Percentiles rank a stretch among this genome's conserved stretches.
phyloP scores from a whole-genome alignment of 2,329 filamentous ascomycete species.

The Penicillium hordei region DNA sequence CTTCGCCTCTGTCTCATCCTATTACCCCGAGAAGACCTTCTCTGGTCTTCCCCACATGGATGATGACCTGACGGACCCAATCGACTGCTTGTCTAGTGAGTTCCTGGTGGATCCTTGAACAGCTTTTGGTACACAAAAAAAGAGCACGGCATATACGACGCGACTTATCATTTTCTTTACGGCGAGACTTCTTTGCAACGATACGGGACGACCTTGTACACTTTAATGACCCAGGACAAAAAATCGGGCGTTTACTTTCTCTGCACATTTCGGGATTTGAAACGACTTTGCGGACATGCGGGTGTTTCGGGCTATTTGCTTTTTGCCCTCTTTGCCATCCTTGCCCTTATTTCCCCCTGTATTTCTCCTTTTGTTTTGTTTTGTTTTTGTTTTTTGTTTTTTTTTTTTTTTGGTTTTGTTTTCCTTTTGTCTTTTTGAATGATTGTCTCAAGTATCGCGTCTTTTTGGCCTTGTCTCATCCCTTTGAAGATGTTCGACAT shows the following conservation, averaged over 20 bases:
- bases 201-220: constrained; percentile 25
- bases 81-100: constrained; percentile 41
- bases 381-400: constrained; percentile 17
- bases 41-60: constrained; percentile 26
- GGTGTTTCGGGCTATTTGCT: constrained; percentile 5
- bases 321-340: constrained; percentile 1
- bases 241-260: constrained; percentile 14
- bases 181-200: constrained; percentile 20
- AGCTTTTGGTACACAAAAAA: constrained; percentile 5
- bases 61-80: constrained; percentile 38
- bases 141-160: constrained; percentile 13
- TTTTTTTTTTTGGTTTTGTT: constrained; percentile 17
- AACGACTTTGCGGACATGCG: constrained; percentile 9
- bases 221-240: constrained; percentile 25
- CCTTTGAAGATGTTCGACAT: constrained; percentile 10
- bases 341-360: constrained; percentile 14
- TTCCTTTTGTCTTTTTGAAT: constrained; percentile 15
- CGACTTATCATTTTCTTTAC: constrained; percentile 14
- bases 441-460: constrained; percentile 5
- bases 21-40: constrained; percentile 38
- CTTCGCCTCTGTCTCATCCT: constrained; percentile 32
- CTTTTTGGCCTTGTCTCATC: constrained; percentile 9
- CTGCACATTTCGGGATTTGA: constrained; percentile 11
- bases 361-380: constrained; percentile 19
- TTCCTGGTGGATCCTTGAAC: constrained; percentile 36